Evolutionary conservation across 1,139 yeast species (phyloP), one percentile per base, ranked within the genome.

Genomic region (Blastobotrys petasosporus): DNA sequence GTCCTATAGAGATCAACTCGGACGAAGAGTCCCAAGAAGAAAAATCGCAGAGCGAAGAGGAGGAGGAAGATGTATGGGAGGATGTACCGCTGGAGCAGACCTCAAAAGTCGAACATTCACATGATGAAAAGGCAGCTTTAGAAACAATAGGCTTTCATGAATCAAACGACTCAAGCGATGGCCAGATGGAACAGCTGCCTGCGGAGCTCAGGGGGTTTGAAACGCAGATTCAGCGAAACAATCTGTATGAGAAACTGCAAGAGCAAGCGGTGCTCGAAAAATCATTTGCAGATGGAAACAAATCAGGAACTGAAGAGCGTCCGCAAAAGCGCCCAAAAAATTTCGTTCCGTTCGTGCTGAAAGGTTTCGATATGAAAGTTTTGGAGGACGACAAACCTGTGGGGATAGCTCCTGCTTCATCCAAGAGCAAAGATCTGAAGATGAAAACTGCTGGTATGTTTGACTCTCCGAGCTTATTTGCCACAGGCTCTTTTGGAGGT

Each of bases 41-140:
- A 35, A 46, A 41, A 39, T 49, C 37, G 31, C 50, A 39, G 34
- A 48, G 44, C 25, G 47, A 46, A 13, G 48, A 51, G 7, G 54
- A 51, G 11, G 74, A 70, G 23, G 79, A 74, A 42, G 65, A 68
- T 13, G 85, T 78, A 32, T 81, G 83, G 76, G 87, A 82, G 52
- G 87, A 81, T 49, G 80, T 82, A 2, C 63, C 64, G 3, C 38
- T 67, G 5, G 54, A 53, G 7, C 25, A 20, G 25, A 20, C 25
- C 7, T 20, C 25, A 7, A 20, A 20, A 20, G 25, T 20, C 6
- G 25, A 20, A 20, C 25, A 20, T 7, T 4, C 25, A 4, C 4
- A 20, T 7, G 25, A 20, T 20, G 25, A 20, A 7, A 20, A 20
- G 25, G 25, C 7, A 20, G 6, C 25, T 20, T 20, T 20, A 7